Base-by-base conservation (phyloP, 2,329 filamentous ascomycete genomes). In the Coleophoma cylindrospora region DNA sequence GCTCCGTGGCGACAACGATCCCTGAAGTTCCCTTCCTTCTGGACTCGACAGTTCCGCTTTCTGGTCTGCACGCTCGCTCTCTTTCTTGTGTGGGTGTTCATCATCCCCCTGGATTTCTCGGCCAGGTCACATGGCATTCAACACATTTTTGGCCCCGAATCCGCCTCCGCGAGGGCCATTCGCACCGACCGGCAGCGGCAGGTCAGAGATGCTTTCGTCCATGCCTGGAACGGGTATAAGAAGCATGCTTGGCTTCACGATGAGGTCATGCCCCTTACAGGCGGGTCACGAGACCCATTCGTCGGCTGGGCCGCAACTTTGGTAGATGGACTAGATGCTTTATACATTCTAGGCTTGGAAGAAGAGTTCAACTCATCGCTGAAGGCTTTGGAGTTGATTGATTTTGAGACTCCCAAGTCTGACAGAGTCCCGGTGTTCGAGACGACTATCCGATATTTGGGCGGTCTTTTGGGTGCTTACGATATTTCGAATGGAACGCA, bases 221-320 rank as follows among this genome's bases (percentile, higher is more conserved):
- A 58, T 48, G 50, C 53, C 0, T 96, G 91, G 91, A 70, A 74
- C 3, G 89, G 86, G 19, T 97, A 96, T 71, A 86, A 79, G 62
- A 74, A 81, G 52, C 76, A 83, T 60, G 91, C 91, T 10, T 92
- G 87, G 81, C 81, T 83, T 56, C 87, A 92, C 57, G 92, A 97
- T 64, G 91, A 96, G 69, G 70, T 96, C 12, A 76, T 70, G 46
- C 92, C 92, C 3, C 71, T 91, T 13, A 79, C 80, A 17, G 83
- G 83, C 49, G 71, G 70, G 9, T 80, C 72, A 54, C 80, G 80
- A 21, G 86, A 96, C 62, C 87, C 89, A 0, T 96, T 96, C 67
- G 91, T 88, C 63, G 89, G 87, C 40, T 95, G 90, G 90, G 87
- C 87, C 19, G 90, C 89, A 10, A 94, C 90, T 0, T 64, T 95